Conservation (phyloP, 495 filamentous ascomycete species). For the Oidiodendron maius region DNA sequence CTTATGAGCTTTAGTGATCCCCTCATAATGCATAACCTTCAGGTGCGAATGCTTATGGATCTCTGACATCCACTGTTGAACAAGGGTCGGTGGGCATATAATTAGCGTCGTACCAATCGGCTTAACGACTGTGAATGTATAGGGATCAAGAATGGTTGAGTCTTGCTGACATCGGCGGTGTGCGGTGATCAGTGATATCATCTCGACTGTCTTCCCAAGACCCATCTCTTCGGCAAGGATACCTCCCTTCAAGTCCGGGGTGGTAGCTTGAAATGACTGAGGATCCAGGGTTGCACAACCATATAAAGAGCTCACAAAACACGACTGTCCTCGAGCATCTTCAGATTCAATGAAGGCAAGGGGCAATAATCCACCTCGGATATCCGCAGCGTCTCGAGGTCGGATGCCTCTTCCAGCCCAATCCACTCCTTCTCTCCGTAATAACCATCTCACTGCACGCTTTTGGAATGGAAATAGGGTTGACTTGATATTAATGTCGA, state of each 20-base stretch:
- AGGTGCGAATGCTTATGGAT: slow-evolving; percentile 49
- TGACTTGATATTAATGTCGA: slow-evolving; percentile 12
- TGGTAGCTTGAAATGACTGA: slow-evolving; percentile 34
- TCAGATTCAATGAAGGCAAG: slow-evolving; percentile 30
- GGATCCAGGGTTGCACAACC: slow-evolving; percentile 52
- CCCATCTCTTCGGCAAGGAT: slow-evolving; percentile 95
- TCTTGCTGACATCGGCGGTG: slow-evolving; percentile 37
- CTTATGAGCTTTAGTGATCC: slow-evolving; percentile 17
- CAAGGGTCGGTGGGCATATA: slow-evolving; percentile 73
- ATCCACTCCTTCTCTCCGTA: slow-evolving; percentile 44
- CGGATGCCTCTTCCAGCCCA: slow-evolving; percentile 29
- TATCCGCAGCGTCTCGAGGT: background rate
- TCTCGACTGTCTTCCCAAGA: slow-evolving; percentile 88
- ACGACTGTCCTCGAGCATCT: slow-evolving; percentile 36
- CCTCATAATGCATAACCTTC: slow-evolving; percentile 34
- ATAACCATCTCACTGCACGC: slow-evolving; percentile 64
- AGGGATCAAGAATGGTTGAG: slow-evolving; percentile 21
- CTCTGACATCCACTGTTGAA: slow-evolving; percentile 85
- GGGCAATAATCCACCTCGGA: background rate
- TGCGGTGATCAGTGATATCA: slow-evolving; percentile 68
- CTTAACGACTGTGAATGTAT: slow-evolving; percentile 29
- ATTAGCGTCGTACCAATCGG: slow-evolving; percentile 70
- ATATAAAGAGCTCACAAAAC: slow-evolving; percentile 59
- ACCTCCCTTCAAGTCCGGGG: slow-evolving; percentile 50
- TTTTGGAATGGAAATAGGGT: slow-evolving; percentile 65